Conservation (phyloP, 352 stramenopile species). For the Globisporangium polare region DNA sequence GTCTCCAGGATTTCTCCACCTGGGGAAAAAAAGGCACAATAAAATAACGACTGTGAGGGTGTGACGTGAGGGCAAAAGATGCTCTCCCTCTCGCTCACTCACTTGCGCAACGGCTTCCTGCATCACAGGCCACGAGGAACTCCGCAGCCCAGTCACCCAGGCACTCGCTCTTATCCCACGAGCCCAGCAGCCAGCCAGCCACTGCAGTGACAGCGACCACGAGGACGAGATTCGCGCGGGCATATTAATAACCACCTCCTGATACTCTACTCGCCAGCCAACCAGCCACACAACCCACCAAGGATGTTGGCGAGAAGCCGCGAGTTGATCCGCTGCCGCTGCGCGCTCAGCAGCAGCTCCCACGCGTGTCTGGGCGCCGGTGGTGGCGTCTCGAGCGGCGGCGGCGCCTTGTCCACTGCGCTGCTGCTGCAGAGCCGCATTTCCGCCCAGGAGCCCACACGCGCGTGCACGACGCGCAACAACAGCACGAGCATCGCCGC, state of each 20-base stretch:
- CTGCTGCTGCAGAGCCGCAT: slow-evolving; percentile 11
- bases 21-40: neutral
- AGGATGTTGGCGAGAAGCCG: slow-evolving; percentile 5
- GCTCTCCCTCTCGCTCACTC: neutral
- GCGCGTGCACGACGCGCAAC: slow-evolving; percentile 7
- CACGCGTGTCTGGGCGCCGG: slow-evolving; percentile 1
- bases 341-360: slow-evolving; percentile 5
- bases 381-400: neutral
- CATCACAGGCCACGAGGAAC: neutral
- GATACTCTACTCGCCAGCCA: neutral
- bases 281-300: neutral
- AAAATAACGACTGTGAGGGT: neutral
- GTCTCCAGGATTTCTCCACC: neutral
- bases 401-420: neutral
- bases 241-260: slow-evolving; percentile 5
- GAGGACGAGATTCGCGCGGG: neutral
- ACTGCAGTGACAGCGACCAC: neutral
- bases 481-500: slow-evolving; percentile 12
- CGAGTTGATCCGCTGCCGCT: slow-evolving; percentile 5
- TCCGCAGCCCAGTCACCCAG: neutral
- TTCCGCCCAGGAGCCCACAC: slow-evolving; percentile 7
- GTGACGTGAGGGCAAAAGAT: no score
- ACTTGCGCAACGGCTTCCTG: neutral
- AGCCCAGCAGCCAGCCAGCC: neutral
- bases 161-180: slow-evolving; percentile 1